Evolutionary conservation across 1,284 basidiomycete species (phyloP), one percentile per base, ranked within the genome.

Genomic region (Leccinum ponderosum): DNA sequence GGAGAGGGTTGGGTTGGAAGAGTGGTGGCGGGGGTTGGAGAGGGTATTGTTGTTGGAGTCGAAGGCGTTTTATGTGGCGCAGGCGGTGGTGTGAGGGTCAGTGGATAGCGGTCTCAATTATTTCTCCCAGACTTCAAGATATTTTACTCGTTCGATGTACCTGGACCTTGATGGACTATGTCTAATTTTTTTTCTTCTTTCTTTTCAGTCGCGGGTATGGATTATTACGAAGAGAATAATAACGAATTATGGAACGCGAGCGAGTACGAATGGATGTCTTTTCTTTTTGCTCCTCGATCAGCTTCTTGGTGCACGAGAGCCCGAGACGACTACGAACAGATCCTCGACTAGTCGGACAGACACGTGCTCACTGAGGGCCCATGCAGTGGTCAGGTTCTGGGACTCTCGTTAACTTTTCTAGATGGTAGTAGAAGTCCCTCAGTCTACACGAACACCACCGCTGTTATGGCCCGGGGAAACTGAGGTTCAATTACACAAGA

Each of bases 11-110:
- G 80, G 85, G 63, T 80, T 91, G 29, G 75, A 82, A 71, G 75
- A 69, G 50, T 75, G 77, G 67, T 95, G 92, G 93, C 73, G 72
- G 31, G 79, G 79, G 51, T 80, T 82, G 70, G 85, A 91, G 76
- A 73, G 73, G 57, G 75, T 79, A 48, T 70, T 90, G 64, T 74
- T 94, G 68, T 70, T 69, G 31, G 73, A 70, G 14, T 81, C 86
- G 57, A 78, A 75, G 64, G 74, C 76, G 64, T 91, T 87, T 75
- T 90, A 89, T 73, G 67, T 67, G 25, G 69, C 66, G 56, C 79
- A 79, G 58, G 68, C 62, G 27, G 56, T 67, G 58, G 55, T 69
- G 22, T 75, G 55, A 70, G 44, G 48, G 42, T 20, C 39, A 17
- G 42, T 50, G 22, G 48, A 25, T 15, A 9, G 17, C 3, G 17